phyloP scores from a whole-genome alignment of 2,329 filamentous ascomycete species.

The Clarireedia homoeocarpa region DNA sequence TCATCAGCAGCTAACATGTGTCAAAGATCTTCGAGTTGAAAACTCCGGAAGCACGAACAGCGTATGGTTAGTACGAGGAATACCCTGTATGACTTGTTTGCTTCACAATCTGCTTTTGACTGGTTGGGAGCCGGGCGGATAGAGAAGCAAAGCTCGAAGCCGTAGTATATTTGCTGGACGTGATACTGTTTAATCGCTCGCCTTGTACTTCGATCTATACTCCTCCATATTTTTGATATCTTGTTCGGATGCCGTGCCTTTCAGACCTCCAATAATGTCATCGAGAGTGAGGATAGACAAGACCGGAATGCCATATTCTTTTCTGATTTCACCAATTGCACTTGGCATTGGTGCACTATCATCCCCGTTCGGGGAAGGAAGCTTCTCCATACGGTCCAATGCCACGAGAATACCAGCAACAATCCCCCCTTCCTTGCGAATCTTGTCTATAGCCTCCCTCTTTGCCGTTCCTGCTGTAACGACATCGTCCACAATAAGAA shows the following conservation, averaged over 20 bases:
- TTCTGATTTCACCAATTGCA: conserved; percentile 77
- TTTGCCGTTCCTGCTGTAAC: conserved; percentile 94
- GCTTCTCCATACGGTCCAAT: conserved; percentile 79
- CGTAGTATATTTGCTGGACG: not conserved
- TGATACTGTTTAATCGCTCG: conserved; percentile 38
- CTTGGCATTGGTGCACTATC: conserved; percentile 58
- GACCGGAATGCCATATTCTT: conserved; percentile 77
- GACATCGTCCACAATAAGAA: conserved; percentile 93
- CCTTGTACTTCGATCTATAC: conserved; percentile 61
- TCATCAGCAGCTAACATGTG: not conserved
- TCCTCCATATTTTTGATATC: conserved; percentile 63
- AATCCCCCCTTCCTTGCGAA: conserved; percentile 73
- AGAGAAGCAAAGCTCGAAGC: not conserved
- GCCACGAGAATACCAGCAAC: conserved; percentile 85
- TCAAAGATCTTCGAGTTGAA: conserved; percentile 25
- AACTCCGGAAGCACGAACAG: conserved; percentile 21
- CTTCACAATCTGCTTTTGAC: not conserved
- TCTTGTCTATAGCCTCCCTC: conserved; percentile 84
- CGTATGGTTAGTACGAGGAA: conserved; percentile 15
- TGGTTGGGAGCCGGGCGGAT: not conserved
- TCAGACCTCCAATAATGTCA: conserved; percentile 69
- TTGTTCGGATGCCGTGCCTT: conserved; percentile 50
- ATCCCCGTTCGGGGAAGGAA: conserved; percentile 47
- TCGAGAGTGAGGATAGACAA: conserved; percentile 76
- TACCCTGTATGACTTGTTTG: not conserved